A percentile compares a stretch with the other conserved stretches of the same genome.
These are phyloP conservation scores for Cymbopogon flexuosus DNA, from an alignment of 202 grass and related monocot genomes.

Conservation along the genomic window DNA sequence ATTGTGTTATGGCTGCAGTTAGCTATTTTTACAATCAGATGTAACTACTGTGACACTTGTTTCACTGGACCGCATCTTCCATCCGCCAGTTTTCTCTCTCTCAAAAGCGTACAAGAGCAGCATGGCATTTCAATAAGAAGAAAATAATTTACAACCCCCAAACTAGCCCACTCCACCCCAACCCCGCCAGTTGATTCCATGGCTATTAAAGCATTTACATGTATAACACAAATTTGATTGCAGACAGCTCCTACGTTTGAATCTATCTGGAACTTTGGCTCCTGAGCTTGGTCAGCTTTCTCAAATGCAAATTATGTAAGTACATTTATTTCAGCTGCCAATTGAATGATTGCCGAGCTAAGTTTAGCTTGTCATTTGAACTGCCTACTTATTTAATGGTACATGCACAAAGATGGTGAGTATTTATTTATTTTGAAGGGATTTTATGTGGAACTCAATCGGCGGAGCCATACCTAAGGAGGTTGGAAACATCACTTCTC, in stretches of 20 bases:
- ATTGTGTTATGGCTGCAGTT: not conserved
- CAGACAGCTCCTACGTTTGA: constrained; percentile 76
- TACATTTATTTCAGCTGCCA: constrained; percentile 14
- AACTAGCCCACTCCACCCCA: not conserved
- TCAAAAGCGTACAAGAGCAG: not conserved
- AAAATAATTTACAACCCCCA: not conserved
- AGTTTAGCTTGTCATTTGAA: constrained; percentile 1
- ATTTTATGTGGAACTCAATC: constrained; percentile 94
- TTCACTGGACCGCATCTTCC: constrained; percentile 15
- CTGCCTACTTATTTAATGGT: constrained; percentile 16
- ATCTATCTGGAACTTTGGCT: constrained; percentile 73
- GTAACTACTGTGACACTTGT: constrained; percentile 21
- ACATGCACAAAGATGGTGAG: constrained; percentile 10
- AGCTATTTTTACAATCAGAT: constrained; percentile 1
- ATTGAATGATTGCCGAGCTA: not conserved
- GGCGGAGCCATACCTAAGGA: constrained; percentile 72
- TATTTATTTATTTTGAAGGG: constrained; percentile 49
- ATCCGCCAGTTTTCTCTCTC: not conserved
- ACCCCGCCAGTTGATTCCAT: not conserved
- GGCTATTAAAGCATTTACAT: constrained; percentile 16
- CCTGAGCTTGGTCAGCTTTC: constrained; percentile 76
- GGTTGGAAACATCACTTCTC: constrained; percentile 78
- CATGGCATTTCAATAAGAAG: not conserved
- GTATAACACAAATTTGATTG: constrained; percentile 22
- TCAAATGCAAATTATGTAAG: constrained; percentile 88